Conservation (phyloP, 108 stramenopile genomes). For the Cyclotella kingstonii region DNA sequence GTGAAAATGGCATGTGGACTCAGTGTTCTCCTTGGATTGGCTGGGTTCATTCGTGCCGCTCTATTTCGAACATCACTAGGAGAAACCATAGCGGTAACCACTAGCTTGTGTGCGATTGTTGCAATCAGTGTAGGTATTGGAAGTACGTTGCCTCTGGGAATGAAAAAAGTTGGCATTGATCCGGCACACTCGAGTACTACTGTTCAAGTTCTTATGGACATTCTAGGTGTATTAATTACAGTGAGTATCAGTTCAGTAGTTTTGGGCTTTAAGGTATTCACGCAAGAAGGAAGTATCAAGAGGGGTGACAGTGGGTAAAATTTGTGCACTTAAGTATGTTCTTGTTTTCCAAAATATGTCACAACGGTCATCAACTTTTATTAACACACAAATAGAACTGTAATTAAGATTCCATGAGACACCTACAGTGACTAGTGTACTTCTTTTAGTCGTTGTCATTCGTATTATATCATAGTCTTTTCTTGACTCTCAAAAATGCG, state of each 20-base stretch:
- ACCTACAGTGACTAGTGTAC: too few relatives aligned
- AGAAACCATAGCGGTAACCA: slow-evolving; percentile 83
- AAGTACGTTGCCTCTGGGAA: slow-evolving; percentile 69
- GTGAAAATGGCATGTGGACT: slow-evolving; percentile 71
- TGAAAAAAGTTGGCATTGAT: slow-evolving; percentile 79
- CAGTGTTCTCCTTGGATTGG: slow-evolving; percentile 57
- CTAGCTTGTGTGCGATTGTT: slow-evolving; percentile 74
- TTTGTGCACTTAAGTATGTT: background rate
- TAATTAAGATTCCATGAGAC: too few relatives aligned
- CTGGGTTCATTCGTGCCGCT: slow-evolving; percentile 71
- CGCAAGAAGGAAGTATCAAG: background rate
- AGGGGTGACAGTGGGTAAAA: background rate
- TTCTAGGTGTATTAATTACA: slow-evolving; percentile 83
- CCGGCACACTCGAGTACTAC: slow-evolving; percentile 87
- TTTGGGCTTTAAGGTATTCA: slow-evolving; percentile 37
- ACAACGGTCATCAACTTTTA: too few relatives aligned
- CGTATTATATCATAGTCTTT: too few relatives aligned
- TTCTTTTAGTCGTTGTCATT: too few relatives aligned
- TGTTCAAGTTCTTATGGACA: slow-evolving; percentile 94
- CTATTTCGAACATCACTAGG: slow-evolving; percentile 62
- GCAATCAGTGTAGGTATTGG: slow-evolving; percentile 74
- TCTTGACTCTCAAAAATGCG: too few relatives aligned
- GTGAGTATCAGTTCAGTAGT: slow-evolving; percentile 54
- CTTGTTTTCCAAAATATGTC: too few relatives aligned
- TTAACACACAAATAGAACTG: too few relatives aligned